Base-by-base conservation (phyloP, 495 filamentous ascomycete species). In the Aspergillus conjunctus region DNA sequence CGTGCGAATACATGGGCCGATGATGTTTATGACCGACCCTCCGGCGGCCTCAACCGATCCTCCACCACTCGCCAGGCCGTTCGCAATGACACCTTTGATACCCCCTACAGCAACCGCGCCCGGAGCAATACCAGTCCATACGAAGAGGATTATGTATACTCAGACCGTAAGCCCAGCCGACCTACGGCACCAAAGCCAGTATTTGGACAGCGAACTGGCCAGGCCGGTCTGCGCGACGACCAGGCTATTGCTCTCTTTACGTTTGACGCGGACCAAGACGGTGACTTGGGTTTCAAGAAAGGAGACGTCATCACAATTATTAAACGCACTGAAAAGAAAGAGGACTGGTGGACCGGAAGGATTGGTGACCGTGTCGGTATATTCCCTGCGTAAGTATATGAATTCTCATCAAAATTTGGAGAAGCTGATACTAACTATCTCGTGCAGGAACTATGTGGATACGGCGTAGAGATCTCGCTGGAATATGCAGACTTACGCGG, bases 301-400 rank as follows among this genome's bases (percentile, higher is more conserved):
- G 94, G 94, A 18, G 94, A 98, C 34, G 77, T 98, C 51, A 97
- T 98, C 63, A 97, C 93, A n/a, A 94, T 98, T 57, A 74, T 93
- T 18, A 98, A 98, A 78, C 89, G 90, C 70, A 97, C 94, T n/a
- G 91, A 98, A 0, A 88, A 89, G 60, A 87, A 86, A 10, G 92
- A 96, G 72, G 95, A 93, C 85, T 97, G 92, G 92, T 91, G 78
- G 78, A 89, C 87, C 33, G 87, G 87, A 30, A 78, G 81, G 54
- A 83, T 89, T 54, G 87, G 86, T 15, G 81, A 82, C 64, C 76
- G 85, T 17, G 84, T 85, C 26, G 86, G 86, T 53, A 86, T 87
- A 44, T 88, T 88, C 68, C 86, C 86, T 43, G 77, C 74, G 78
- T 80, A 75, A 68, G 76, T 9, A 52, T 12, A 39, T 44, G 26